Conservation (phyloP, 2,329 filamentous ascomycete species). For the Stagonosporopsis vannaccii region DNA sequence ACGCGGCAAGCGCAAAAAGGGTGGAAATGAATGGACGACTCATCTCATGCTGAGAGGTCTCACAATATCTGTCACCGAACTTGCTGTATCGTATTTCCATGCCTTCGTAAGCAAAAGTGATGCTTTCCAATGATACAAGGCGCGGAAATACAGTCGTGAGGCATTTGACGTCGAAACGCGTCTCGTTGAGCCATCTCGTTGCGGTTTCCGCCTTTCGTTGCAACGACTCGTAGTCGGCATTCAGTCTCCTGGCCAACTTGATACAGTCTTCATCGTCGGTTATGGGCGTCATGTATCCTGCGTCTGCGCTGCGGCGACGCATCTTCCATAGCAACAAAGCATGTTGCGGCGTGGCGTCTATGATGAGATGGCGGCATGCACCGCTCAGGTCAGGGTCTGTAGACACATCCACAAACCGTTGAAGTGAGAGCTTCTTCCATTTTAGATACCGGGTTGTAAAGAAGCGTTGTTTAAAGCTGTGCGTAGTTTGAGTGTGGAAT, state of each 20-base stretch:
- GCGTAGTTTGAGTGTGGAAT: background rate
- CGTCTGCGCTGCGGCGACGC: conserved; percentile 18
- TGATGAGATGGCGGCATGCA: conserved; percentile 26
- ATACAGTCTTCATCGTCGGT: conserved; percentile 5
- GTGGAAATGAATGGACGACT: conserved; percentile 37
- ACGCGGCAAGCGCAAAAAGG: conserved; percentile 25
- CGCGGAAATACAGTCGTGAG: background rate
- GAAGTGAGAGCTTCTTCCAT: background rate
- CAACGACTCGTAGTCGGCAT: background rate
- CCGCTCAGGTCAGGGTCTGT: background rate
- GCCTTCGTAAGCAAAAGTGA: conserved; percentile 13
- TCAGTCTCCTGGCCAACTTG: background rate
- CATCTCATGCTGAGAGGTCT: conserved; percentile 37
- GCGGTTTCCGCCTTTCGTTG: background rate
- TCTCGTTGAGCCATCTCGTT: conserved; percentile 5
- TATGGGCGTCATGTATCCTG: conserved; percentile 3
- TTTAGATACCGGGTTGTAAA: background rate
- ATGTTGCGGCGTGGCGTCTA: conserved; percentile 39
- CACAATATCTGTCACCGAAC: conserved; percentile 29
- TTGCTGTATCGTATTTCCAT: conserved; percentile 24
- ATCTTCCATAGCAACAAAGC: conserved; percentile 34
- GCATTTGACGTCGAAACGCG: conserved; percentile 1
- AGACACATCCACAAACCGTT: background rate
- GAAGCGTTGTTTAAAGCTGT: conserved; percentile 4
- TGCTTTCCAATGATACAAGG: background rate